Percentiles rank a stretch among this genome's conserved stretches.
Evolutionary conservation across 1,284 basidiomycete species (phyloP).

Genomic region (Rhodotorula sp.): DNA sequence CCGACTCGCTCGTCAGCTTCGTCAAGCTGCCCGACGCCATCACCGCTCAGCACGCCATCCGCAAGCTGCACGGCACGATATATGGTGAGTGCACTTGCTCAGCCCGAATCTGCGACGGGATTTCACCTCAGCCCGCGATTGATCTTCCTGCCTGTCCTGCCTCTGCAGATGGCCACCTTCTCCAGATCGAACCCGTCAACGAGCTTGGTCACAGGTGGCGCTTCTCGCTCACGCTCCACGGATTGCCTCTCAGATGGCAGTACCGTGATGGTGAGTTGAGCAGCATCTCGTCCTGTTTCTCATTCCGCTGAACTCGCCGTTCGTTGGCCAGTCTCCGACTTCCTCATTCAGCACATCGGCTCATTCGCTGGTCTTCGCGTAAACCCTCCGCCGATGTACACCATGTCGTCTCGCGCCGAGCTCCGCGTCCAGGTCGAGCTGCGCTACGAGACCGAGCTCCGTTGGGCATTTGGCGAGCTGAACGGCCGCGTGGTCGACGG

Average conservation of each 20-base stretch:
- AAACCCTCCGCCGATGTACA: background rate
- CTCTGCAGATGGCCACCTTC: conserved; percentile 12
- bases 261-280: conserved; percentile 19
- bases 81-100: background rate
- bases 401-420: background rate
- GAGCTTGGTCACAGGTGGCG: conserved; percentile 24
- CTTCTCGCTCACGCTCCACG: conserved; percentile 24
- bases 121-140: background rate
- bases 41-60: conserved; percentile 17
- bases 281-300: background rate
- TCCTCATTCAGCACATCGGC: conserved; percentile 29
- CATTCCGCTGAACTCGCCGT: background rate
- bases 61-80: conserved; percentile 14
- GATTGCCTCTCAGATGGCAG: conserved; percentile 12
- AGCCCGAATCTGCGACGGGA: too few relatives aligned
- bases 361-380: conserved; percentile 26
- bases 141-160: too few relatives aligned
- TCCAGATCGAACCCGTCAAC: conserved; percentile 25
- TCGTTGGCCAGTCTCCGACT: conserved; percentile 13
- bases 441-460: conserved; percentile 27
- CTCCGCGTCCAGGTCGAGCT: conserved; percentile 22
- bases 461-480: conserved; percentile 20
- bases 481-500: conserved; percentile 12
- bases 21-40: conserved; percentile 27
- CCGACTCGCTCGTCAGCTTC: background rate